Evolutionary conservation across 768 basidiomycete genomes (phyloP), one percentile per base, ranked within the genome.

Genomic region (Mycena rosella): DNA sequence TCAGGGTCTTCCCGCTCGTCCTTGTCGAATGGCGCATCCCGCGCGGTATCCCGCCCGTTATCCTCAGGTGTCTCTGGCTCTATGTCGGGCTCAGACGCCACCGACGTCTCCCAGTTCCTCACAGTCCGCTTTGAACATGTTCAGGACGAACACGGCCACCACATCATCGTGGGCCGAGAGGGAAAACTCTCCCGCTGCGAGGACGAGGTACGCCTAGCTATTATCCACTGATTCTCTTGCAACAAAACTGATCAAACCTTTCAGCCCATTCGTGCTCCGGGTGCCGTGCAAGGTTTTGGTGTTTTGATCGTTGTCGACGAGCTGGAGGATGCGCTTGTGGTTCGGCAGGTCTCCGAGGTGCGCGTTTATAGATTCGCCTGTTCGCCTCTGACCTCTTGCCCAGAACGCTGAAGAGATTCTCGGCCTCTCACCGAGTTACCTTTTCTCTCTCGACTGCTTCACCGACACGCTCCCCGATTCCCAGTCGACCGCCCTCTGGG

Each of bases 231-330:
- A 34, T 42, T n/a, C n/a, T n/a, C n/a, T n/a, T n/a, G n/a, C n/a
- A n/a, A n/a, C 11, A 26, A 36, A 63, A 49, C 61, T 14, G 36
- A n/a, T 29, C 24, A 13, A 32, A 20, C 26, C 26, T 40, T 48
- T 9, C 60, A 92, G 90, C 94, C 94, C 0, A 96, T 96, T 53
- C 87, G 89, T 0, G 89, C 90, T 0, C 94, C 93, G 15, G 94
- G 94, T 4, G 89, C 93, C 2, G 86, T 95, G 2, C 94, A 96
- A 80, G 89, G 88, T 0, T 96, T 91, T 73, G 94, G 93, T n/a
- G 90, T 95, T 0, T 83, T 95, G 5, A 85, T 95, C 55, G 91
- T 86, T 1, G 79, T 94, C 0, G 88, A 91, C 65, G 88, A 92
- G 70, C 76, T 85, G 20, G 81, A 85, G 10, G 87, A 90, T 26